phyloP scores from a whole-genome alignment of 306 rosid genomes.

The Canavalia ensiformis region DNA sequence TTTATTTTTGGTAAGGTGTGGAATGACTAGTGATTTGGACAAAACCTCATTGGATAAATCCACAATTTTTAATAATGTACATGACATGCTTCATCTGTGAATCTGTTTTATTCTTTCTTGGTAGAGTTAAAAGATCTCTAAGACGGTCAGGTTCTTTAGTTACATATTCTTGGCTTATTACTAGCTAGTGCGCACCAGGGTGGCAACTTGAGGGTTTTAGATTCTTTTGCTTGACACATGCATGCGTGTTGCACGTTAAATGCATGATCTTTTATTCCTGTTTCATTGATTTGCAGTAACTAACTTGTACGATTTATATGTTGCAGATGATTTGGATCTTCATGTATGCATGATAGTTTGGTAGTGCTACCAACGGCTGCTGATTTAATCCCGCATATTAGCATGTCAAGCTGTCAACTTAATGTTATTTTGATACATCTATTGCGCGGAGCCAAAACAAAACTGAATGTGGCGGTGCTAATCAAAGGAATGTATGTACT shows the following conservation, averaged over 20 bases:
- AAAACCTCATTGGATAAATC: conserved; percentile 7
- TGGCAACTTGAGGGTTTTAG: conserved; percentile 1
- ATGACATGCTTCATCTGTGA: conserved; percentile 25
- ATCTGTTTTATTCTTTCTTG: neutral
- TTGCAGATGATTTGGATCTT: conserved; percentile 21
- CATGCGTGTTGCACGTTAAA: neutral
- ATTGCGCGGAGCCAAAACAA: neutral
- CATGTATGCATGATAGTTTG: neutral
- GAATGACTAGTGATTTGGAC: conserved; percentile 26
- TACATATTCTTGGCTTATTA: conserved; percentile 11
- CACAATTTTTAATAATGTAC: neutral
- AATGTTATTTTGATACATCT: conserved; percentile 1
- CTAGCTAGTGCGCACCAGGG: neutral
- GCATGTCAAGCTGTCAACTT: neutral
- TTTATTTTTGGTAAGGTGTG: conserved; percentile 41
- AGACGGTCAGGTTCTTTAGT: conserved; percentile 11
- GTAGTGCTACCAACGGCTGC: conserved; percentile 13
- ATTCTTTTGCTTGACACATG: neutral
- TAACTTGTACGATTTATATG: conserved; percentile 28
- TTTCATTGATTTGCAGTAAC: conserved; percentile 25
- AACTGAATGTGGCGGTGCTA: conserved; percentile 1
- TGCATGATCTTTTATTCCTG: neutral
- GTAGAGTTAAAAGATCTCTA: conserved; percentile 23
- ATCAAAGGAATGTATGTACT: neutral
- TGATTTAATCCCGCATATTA: conserved; percentile 7